Percentiles rank a stretch among this genome's conserved stretches.
Conservation (phyloP, 106 monocot genomes). For the Apostasia shenzhenica region DNA sequence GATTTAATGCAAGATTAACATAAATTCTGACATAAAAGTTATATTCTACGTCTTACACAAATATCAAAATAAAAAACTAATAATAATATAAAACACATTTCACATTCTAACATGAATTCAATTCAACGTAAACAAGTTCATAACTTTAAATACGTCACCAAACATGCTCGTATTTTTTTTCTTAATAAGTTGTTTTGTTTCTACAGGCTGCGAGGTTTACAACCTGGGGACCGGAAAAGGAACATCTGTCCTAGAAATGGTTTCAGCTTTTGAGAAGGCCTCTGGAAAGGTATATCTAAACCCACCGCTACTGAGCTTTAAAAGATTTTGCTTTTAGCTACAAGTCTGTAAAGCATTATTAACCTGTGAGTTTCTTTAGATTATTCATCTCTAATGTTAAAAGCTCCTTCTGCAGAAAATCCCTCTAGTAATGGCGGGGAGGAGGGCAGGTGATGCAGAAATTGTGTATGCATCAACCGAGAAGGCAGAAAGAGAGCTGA, state of each 20-base stretch:
- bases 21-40: too few relatives aligned
- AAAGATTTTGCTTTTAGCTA: background rate
- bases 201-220: conserved; percentile 67
- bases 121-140: too few relatives aligned
- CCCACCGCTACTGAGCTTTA: background rate
- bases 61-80: background rate
- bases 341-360: background rate
- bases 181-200: too few relatives aligned
- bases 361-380: background rate
- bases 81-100: too few relatives aligned
- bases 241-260: conserved; percentile 80
- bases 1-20: too few relatives aligned
- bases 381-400: background rate
- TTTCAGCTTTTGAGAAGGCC: conserved; percentile 79
- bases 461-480: conserved; percentile 4
- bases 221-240: conserved; percentile 77
- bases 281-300: conserved; percentile 41
- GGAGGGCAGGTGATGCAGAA: conserved; percentile 6
- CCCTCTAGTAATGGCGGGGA: background rate
- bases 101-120: too few relatives aligned
- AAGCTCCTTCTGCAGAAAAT: conserved; percentile 4
- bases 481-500: conserved; percentile 2
- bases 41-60: background rate
- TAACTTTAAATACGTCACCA: too few relatives aligned
- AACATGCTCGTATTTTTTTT: too few relatives aligned